Conservation (phyloP, 352 stramenopile genomes). For the Pythium folliculosum region DNA sequence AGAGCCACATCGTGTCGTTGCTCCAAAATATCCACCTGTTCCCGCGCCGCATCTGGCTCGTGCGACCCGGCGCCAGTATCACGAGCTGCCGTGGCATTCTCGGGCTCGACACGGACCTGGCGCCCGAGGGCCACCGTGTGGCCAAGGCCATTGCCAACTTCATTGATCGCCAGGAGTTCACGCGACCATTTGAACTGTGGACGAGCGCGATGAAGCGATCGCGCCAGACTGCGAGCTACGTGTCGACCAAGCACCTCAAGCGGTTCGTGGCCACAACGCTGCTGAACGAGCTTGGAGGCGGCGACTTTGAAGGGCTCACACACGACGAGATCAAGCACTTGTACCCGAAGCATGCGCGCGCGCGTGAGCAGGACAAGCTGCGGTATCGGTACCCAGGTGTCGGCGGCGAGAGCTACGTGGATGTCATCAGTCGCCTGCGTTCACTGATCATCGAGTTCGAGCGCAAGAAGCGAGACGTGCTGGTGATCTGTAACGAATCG, state of each 20-base stretch:
- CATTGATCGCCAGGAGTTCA: slow-evolving; percentile 76
- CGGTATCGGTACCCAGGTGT: slow-evolving; percentile 89
- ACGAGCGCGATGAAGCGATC: slow-evolving; percentile 83
- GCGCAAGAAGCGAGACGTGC: slow-evolving; percentile 85
- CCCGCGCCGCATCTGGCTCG: slow-evolving; percentile 89
- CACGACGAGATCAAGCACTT: slow-evolving; percentile 80
- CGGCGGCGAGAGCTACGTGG: slow-evolving; percentile 92
- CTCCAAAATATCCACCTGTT: slow-evolving; percentile 92
- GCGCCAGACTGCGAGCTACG: slow-evolving; percentile 69
- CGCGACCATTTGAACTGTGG: slow-evolving; percentile 76
- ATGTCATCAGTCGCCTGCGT: slow-evolving; percentile 91
- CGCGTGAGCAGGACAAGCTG: slow-evolving; percentile 90
- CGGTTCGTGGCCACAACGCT: slow-evolving; percentile 87
- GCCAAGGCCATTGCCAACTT: slow-evolving; percentile 84
- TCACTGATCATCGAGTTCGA: slow-evolving; percentile 93
- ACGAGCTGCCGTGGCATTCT: slow-evolving; percentile 79
- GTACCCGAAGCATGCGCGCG: slow-evolving; percentile 88
- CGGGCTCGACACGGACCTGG: slow-evolving; percentile 82
- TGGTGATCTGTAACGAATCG: slow-evolving; percentile 86
- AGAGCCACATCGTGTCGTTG: slow-evolving; percentile 87
- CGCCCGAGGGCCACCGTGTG: slow-evolving; percentile 77
- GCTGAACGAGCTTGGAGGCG: slow-evolving; percentile 90
- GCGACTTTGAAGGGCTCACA: slow-evolving; percentile 90
- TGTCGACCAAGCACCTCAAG: slow-evolving; percentile 66
- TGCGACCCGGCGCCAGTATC: slow-evolving; percentile 81